Percentiles rank a stretch among this genome's conserved stretches.
These are phyloP conservation scores for Pseudozyma pruni DNA, from an alignment of 1,284 basidiomycete genomes.

Conservation along the genomic window DNA sequence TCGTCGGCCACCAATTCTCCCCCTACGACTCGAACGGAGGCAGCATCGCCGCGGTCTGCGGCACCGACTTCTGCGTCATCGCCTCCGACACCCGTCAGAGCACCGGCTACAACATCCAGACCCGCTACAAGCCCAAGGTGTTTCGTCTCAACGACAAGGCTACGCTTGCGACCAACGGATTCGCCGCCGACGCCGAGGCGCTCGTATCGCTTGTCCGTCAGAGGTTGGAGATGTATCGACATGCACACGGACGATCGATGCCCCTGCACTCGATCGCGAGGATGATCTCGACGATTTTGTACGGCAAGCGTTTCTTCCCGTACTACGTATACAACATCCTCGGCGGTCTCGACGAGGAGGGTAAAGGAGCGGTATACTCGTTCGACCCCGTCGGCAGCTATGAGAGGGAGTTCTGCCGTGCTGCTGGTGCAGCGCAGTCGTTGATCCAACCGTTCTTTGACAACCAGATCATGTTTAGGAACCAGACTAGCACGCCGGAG, in stretches of 20 bases:
- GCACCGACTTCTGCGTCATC: constrained; percentile 66
- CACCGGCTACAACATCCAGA: constrained; percentile 67
- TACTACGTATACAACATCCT: constrained; percentile 68
- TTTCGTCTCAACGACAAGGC: constrained; percentile 66
- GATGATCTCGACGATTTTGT: constrained; percentile 66
- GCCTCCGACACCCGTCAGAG: constrained; percentile 66
- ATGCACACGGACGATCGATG: constrained; percentile 65
- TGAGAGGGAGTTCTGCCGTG: constrained; percentile 65
- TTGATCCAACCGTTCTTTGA: constrained; percentile 67
- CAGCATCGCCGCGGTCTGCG: constrained; percentile 65
- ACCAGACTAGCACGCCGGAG: constrained; percentile 59
- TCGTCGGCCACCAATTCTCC: constrained; percentile 64
- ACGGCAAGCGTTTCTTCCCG: constrained; percentile 67
- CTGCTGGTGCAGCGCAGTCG: constrained; percentile 65
- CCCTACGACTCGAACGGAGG: constrained; percentile 67
- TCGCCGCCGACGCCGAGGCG: constrained; percentile 66
- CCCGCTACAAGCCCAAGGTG: constrained; percentile 68
- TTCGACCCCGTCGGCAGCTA: constrained; percentile 67
- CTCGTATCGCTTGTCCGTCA: constrained; percentile 60
- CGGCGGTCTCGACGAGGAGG: constrained; percentile 66
- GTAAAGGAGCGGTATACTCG: constrained; percentile 65
- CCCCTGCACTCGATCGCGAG: constrained; percentile 65
- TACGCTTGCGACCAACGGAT: constrained; percentile 65
- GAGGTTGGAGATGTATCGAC: constrained; percentile 64
- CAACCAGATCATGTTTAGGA: constrained; percentile 67